These are phyloP conservation scores for Deinandra increscens DNA, from an alignment of 129 eudicot genomes.

Conservation along the genomic window DNA sequence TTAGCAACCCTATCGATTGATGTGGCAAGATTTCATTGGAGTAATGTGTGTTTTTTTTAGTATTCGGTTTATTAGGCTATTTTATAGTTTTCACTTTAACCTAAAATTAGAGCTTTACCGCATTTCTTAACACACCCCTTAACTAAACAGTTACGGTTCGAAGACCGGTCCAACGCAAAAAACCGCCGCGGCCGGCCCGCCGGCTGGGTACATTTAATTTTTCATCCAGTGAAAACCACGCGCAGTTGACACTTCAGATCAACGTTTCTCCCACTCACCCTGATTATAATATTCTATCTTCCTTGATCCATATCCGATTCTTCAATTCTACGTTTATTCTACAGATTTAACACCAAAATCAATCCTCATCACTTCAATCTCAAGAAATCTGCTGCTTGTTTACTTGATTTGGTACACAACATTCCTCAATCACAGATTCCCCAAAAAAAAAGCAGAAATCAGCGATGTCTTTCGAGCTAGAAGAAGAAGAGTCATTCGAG, in stretches of 20 bases:
- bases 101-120: no score
- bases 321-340: conserved; percentile 20
- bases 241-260: conserved; percentile 21
- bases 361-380: conserved; percentile 1
- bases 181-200: neutral
- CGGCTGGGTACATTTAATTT: neutral
- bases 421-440: neutral
- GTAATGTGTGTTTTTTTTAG: no score
- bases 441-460: neutral
- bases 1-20: no score
- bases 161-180: neutral
- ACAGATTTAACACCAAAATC: conserved; percentile 11
- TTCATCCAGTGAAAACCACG: neutral
- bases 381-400: conserved; percentile 9
- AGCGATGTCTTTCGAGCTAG: conserved; percentile 63
- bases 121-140: neutral
- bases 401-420: neutral
- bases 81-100: no score
- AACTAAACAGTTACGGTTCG: neutral
- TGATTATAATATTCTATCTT: conserved; percentile 14
- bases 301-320: conserved; percentile 20
- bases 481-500: conserved; percentile 80
- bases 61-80: no score
- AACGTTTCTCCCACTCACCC: conserved; percentile 22
- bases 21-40: no score